Evolutionary conservation across 164 flowering plant genomes (phyloP).

Genomic region (Tetrastigma voinierianum): DNA sequence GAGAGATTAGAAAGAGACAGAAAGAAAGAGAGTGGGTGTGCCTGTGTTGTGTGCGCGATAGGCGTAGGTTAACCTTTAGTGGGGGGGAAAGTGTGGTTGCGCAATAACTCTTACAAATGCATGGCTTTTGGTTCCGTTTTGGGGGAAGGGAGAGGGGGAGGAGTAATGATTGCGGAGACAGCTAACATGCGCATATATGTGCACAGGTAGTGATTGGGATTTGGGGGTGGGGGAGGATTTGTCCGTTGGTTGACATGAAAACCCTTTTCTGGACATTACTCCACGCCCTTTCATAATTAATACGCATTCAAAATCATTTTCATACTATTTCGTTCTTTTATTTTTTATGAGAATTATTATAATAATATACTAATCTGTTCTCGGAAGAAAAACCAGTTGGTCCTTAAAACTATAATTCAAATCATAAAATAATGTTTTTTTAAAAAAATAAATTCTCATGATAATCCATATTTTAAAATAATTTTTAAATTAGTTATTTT

Average conservation of each 20-base stretch:
- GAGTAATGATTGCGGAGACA: slow-evolving; percentile 11
- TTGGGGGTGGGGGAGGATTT: slow-evolving; percentile 20
- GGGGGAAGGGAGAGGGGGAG: no score
- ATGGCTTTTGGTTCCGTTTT: neutral
- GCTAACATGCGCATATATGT: slow-evolving; percentile 19
- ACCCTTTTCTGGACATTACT: neutral
- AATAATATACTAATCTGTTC: no score
- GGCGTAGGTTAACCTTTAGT: slow-evolving; percentile 11
- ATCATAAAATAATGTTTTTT: no score
- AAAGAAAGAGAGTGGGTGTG: neutral
- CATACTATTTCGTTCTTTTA: no score
- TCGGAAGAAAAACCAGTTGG: no score
- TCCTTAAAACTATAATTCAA: no score
- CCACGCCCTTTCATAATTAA: no score
- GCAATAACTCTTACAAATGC: slow-evolving; percentile 9
- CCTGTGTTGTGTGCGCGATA: slow-evolving; percentile 5
- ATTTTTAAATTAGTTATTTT: no score
- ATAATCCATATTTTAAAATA: no score
- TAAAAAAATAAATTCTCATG: no score
- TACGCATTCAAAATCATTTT: no score
- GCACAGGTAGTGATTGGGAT: slow-evolving; percentile 13
- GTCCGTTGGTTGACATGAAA: slow-evolving; percentile 16
- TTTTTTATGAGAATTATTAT: no score
- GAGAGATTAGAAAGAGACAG: neutral
- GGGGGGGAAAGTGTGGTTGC: neutral